phyloP scores from a whole-genome alignment of 257 asterid genomes.

The Solanum sejunctum region DNA sequence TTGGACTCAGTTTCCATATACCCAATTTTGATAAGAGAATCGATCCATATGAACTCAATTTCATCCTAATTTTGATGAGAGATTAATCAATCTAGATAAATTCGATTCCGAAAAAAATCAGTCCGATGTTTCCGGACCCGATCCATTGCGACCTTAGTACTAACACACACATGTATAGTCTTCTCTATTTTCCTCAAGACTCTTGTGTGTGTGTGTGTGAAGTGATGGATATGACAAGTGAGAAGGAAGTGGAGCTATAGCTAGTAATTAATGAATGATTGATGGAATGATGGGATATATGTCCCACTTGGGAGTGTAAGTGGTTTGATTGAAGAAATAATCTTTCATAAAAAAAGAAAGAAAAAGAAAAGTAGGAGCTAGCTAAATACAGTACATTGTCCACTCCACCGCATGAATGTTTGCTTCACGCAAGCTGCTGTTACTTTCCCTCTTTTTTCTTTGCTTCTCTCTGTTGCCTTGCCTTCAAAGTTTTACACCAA shows the following conservation, averaged over 20 bases:
- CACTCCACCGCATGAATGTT: constrained; percentile 12
- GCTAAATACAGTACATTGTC: background rate
- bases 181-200: too few species aligned
- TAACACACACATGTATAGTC: too few species aligned
- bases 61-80: too few species aligned
- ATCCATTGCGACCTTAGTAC: too few species aligned
- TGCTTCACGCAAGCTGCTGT: constrained; percentile 58
- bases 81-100: too few species aligned
- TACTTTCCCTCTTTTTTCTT: background rate
- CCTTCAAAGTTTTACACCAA: constrained; percentile 23
- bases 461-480: constrained; percentile 11
- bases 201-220: background rate
- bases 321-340: background rate
- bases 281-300: constrained; percentile 37
- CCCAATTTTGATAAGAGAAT: too few species aligned
- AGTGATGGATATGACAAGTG: constrained; percentile 50
- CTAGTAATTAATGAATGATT: background rate
- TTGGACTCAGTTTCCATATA: too few species aligned
- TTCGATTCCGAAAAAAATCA: too few species aligned
- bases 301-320: constrained; percentile 26
- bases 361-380: background rate
- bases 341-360: too few species aligned
- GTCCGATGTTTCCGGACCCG: too few species aligned
- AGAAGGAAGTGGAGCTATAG: background rate
- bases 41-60: too few species aligned